Percentiles rank a stretch among this genome's conserved stretches.
phyloP scores from a whole-genome alignment of 23 red algal species.

The Gracilaria gracilis region DNA sequence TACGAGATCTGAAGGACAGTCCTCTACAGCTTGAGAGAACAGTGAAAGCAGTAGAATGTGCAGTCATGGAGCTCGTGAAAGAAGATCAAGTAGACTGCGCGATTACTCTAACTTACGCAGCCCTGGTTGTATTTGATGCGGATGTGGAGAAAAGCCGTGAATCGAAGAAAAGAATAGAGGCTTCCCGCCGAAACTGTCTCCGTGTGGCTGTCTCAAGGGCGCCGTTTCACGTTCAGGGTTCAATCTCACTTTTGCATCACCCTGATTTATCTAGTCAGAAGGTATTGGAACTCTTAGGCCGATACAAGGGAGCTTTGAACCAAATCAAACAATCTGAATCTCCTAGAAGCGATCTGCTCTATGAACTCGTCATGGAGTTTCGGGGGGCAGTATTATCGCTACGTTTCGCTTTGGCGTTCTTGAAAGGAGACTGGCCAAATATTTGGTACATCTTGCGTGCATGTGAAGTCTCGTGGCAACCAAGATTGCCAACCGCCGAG shows the following conservation, averaged over 20 bases:
- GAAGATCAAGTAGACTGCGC: slow-evolving; percentile 63
- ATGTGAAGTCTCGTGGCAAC: slow-evolving; percentile 68
- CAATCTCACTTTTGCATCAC: slow-evolving; percentile 57
- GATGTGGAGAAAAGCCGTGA: background rate
- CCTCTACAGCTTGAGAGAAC: slow-evolving; percentile 27
- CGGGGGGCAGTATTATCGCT: slow-evolving; percentile 45
- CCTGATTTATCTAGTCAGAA: slow-evolving; percentile 26
- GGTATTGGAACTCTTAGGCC: slow-evolving; percentile 37
- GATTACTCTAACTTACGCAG: slow-evolving; percentile 36
- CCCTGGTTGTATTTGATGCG: slow-evolving; percentile 10
- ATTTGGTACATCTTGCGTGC: slow-evolving; percentile 50
- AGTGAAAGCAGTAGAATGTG: slow-evolving; percentile 41
- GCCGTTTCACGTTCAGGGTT: slow-evolving; percentile 63
- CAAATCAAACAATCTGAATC: slow-evolving; percentile 25
- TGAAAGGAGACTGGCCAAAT: slow-evolving; percentile 68
- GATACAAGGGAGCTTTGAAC: slow-evolving; percentile 20
- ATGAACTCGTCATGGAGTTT: slow-evolving; percentile 45
- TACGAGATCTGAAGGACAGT: slow-evolving; percentile 21
- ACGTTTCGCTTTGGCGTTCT: slow-evolving; percentile 47
- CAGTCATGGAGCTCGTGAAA: slow-evolving; percentile 48
- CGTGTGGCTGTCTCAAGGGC: slow-evolving; percentile 54
- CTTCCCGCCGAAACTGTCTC: slow-evolving; percentile 46
- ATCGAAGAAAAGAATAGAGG: slow-evolving; percentile 2
- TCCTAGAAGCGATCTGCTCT: slow-evolving; percentile 33
- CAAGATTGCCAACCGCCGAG: background rate